These are phyloP conservation scores for Grigorovia transvaalensis DNA, from an alignment of 805 yeast genomes.

Conservation along the genomic window DNA sequence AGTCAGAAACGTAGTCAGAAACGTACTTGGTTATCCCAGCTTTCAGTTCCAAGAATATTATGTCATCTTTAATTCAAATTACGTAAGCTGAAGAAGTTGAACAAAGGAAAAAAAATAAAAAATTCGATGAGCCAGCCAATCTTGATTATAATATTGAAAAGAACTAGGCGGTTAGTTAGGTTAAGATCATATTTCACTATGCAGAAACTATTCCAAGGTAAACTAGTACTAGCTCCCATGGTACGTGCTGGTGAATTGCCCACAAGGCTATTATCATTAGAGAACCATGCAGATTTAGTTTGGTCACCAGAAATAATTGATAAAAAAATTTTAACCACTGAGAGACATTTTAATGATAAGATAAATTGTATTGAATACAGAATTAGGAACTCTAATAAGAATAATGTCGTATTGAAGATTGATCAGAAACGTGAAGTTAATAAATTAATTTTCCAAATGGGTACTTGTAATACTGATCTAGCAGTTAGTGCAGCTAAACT, in stretches of 20 bases:
- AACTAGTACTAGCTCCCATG: constrained; percentile 90
- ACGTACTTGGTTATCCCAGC: no score
- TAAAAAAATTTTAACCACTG: constrained; percentile 64
- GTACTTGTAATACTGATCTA: constrained; percentile 70
- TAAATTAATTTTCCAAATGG: constrained; percentile 77
- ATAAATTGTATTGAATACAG: constrained; percentile 53
- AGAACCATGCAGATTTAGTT: constrained; percentile 85
- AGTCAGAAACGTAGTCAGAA: no score
- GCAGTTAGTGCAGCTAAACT: constrained; percentile 83
- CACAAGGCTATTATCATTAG: constrained; percentile 66
- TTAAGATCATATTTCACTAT: not conserved
- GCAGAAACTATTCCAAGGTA: constrained; percentile 37
- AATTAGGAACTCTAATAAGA: constrained; percentile 20
- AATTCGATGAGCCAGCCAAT: no score
- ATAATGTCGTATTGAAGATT: constrained; percentile 63
- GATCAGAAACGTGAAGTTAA: constrained; percentile 50
- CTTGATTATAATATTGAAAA: no score
- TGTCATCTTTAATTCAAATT: no score
- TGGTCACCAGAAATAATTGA: constrained; percentile 96
- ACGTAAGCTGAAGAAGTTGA: no score
- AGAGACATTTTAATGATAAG: constrained; percentile 46
- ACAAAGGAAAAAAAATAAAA: no score
- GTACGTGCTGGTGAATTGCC: constrained; percentile 94
- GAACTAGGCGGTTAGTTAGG: no score
- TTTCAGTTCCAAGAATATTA: no score